Evolutionary conservation across 352 stramenopile species (phyloP), one percentile per base, ranked within the genome.

Genomic region (Pythium pyrilobum): DNA sequence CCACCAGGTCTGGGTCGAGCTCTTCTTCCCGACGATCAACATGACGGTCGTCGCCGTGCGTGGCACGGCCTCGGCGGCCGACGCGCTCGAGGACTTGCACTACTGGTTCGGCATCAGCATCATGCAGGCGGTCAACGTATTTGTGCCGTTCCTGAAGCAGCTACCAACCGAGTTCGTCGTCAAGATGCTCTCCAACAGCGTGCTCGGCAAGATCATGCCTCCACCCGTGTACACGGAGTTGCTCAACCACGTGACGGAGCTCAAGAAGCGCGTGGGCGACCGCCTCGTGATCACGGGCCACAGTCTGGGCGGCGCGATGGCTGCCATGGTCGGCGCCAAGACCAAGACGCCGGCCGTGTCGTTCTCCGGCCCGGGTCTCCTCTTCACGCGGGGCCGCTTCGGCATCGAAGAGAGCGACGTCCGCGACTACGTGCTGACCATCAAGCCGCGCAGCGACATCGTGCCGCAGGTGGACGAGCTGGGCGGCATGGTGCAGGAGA

Each of bases 21-120:
- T 92, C 41, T 91, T 76, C 62, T 95, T 95, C 54, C 74, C 76
- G 13, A 71, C 64, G 1, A 80, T 89, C 57, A 92, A 91, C 72
- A 85, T 92, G 67, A 95, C 84, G 18, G 80, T 95, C 32, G 71
- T 95, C 25, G 84, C 82, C 0, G 80, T 95, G 47, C 78, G 84
- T 32, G 81, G 84, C 48, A 95, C 84, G 28, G 84, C 84, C 25
- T 91, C 84, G 11, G 84, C 77, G 13, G 85, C 81, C 0, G 85
- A 95, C 41, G 85, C 81, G 21, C 80, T 95, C 28, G 82, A 95
- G 42, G 85, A 95, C 45, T 65, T 95, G 18, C 82, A 95, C 61
- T 95, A 75, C 53, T 92, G 85, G 82, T 92, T 95, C 40, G 85
- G 82, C 18, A 83, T 95, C 43, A 86, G 67, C 43, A 81, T 92